phyloP scores from a whole-genome alignment of 2,329 filamentous ascomycete species.

The Ophiocordyceps camponoti-saundersi region DNA sequence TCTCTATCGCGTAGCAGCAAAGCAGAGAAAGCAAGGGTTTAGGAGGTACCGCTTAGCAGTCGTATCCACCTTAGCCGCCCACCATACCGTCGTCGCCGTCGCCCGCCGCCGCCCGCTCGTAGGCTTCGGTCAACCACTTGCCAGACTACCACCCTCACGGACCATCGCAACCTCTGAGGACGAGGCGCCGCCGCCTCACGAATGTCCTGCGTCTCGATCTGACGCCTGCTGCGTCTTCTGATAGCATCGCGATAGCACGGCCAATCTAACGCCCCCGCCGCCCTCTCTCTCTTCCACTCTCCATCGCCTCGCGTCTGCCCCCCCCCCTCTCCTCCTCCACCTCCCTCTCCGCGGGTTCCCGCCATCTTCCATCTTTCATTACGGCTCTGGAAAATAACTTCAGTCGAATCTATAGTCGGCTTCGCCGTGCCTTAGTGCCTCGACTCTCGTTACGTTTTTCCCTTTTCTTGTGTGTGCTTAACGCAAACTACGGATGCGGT shows the following conservation, averaged over 20 bases:
- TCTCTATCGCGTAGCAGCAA: not conserved
- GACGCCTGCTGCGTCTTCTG: not conserved
- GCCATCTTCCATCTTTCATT: not conserved
- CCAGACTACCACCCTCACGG: not conserved
- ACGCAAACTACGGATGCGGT: not conserved
- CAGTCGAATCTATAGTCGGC: not conserved
- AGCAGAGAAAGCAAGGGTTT: not conserved
- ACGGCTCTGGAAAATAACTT: not conserved
- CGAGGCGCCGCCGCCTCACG: not conserved
- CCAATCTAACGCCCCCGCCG: not conserved
- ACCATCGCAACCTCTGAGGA: not conserved
- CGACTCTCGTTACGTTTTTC: not conserved
- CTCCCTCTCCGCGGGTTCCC: not conserved
- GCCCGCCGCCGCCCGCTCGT: not conserved
- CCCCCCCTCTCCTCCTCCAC: not conserved
- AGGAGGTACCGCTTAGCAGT: not conserved
- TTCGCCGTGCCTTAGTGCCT: not conserved
- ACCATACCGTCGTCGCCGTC: not conserved
- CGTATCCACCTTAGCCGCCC: not conserved
- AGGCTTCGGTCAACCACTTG: not conserved
- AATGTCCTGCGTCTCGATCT: not conserved
- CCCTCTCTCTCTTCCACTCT: not conserved
- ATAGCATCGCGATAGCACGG: not conserved
- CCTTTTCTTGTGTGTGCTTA: not conserved
- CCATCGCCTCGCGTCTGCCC: not conserved